phyloP scores from a whole-genome alignment of 352 stramenopile species.

The Pythium dissimile region DNA sequence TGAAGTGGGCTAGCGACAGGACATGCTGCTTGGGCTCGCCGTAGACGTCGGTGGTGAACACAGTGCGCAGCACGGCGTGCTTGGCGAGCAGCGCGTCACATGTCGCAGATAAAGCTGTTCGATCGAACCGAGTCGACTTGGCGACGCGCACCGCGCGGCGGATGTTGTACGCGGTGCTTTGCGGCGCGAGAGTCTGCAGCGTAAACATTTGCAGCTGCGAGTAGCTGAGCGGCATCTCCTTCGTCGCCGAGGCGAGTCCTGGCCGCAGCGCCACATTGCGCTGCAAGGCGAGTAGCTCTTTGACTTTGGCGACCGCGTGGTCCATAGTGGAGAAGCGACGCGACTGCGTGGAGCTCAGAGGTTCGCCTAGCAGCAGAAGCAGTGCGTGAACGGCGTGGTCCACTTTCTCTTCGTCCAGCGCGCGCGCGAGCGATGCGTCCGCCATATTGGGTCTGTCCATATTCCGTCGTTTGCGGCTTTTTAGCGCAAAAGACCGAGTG shows the following conservation, averaged over 20 bases:
- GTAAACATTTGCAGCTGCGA: constrained; percentile 59
- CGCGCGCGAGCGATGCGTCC: constrained; percentile 11
- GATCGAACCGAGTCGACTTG: constrained; percentile 14
- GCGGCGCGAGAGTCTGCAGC: constrained; percentile 36
- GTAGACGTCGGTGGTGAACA: constrained; percentile 25
- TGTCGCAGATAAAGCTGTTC: constrained; percentile 20
- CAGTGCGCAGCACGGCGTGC: constrained; percentile 45
- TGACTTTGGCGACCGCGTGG: constrained; percentile 6
- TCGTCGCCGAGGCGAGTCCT: background rate
- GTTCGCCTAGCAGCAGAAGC: constrained; percentile 30
- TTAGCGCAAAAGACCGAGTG: background rate
- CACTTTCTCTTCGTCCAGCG: constrained; percentile 33
- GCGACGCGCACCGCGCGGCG: constrained; percentile 30
- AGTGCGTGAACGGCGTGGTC: constrained; percentile 38
- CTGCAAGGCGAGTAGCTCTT: constrained; percentile 15
- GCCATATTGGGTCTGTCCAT: background rate
- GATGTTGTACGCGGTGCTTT: constrained; percentile 53
- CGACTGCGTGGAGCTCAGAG: background rate
- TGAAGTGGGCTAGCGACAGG: constrained; percentile 18
- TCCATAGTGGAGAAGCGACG: constrained; percentile 21
- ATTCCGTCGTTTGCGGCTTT: too few relatives aligned
- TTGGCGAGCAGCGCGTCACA: constrained; percentile 31
- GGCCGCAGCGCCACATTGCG: background rate
- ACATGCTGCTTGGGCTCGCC: constrained; percentile 36
- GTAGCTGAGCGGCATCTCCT: constrained; percentile 33